Percentiles rank a stretch among this genome's conserved stretches.
Evolutionary conservation across 352 stramenopile species (phyloP).

Genomic region (Plasmopara muralis): DNA sequence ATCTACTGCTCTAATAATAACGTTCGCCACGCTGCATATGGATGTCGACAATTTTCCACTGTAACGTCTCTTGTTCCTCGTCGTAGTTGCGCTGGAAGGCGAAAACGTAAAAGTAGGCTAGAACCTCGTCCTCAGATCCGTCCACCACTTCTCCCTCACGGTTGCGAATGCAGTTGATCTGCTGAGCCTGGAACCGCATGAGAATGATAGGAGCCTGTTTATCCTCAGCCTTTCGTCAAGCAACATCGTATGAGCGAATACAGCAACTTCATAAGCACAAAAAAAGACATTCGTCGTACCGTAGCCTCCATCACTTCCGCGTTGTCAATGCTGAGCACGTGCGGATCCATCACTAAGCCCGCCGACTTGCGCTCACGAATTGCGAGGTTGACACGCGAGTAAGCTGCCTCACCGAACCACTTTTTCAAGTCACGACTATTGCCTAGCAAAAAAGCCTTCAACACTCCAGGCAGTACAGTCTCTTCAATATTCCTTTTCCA

Average conservation of each 20-base stretch:
- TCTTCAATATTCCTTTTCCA: conserved; percentile 94
- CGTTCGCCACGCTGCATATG: conserved; percentile 73
- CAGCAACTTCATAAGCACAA: no score
- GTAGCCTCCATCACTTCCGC: conserved; percentile 94
- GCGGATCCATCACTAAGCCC: conserved; percentile 89
- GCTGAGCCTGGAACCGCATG: conserved; percentile 96
- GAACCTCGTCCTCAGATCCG: conserved; percentile 94
- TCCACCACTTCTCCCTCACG: conserved; percentile 95
- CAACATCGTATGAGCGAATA: conserved; percentile 3
- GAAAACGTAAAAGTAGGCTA: conserved; percentile 97
- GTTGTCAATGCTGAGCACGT: conserved; percentile 96
- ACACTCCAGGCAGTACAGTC: conserved; percentile 90
- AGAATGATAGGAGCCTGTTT: conserved; percentile 94
- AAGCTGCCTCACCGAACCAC: conserved; percentile 93
- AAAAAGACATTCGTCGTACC: conserved; percentile 23
- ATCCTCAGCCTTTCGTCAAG: conserved; percentile 57
- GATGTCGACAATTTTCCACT: conserved; percentile 85
- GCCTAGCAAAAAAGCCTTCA: conserved; percentile 93
- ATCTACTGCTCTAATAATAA: conserved; percentile 61
- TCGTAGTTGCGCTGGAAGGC: conserved; percentile 97
- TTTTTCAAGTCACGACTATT: conserved; percentile 94
- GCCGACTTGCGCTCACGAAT: conserved; percentile 93
- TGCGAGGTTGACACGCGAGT: conserved; percentile 92
- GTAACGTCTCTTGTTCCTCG: conserved; percentile 83
- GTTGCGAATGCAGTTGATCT: conserved; percentile 99